phyloP scores from a whole-genome alignment of 2,329 filamentous ascomycete genomes.

The Colletotrichum gloeosporioides region DNA sequence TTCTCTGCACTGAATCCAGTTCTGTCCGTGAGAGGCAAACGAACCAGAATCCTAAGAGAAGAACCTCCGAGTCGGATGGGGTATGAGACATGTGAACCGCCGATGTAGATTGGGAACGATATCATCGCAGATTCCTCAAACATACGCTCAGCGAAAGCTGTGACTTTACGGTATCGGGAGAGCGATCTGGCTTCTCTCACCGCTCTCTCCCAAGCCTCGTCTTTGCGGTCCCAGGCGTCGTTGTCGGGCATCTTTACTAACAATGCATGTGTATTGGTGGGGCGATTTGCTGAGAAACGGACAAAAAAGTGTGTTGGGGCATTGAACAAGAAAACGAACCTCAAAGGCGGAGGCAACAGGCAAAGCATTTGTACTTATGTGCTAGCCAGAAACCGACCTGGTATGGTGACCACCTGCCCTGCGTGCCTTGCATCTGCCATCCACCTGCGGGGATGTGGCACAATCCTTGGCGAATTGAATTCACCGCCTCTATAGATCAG shows the following conservation, averaged over 20 bases:
- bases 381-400: no score
- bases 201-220: constrained; percentile 29
- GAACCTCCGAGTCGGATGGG: constrained; percentile 22
- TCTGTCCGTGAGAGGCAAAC: constrained; percentile 25
- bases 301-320: no score
- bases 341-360: no score
- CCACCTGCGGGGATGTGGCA: no score
- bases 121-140: constrained; percentile 24
- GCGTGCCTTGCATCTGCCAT: no score
- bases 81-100: constrained; percentile 34
- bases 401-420: no score
- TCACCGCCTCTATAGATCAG: no score
- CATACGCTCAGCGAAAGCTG: constrained; percentile 21
- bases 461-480: no score
- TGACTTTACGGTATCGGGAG: constrained; percentile 25
- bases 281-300: no score
- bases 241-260: constrained; percentile 21
- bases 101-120: constrained; percentile 27
- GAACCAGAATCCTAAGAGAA: constrained; percentile 22
- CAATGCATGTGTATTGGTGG: no score
- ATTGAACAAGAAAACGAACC: no score
- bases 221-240: constrained; percentile 31
- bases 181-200: constrained; percentile 25
- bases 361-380: no score
- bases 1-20: constrained; percentile 26